A percentile compares a stretch with the other conserved stretches of the same genome.
These are phyloP conservation scores for Penicillium crystallinum DNA, from an alignment of 495 filamentous ascomycete genomes.

Conservation along the genomic window DNA sequence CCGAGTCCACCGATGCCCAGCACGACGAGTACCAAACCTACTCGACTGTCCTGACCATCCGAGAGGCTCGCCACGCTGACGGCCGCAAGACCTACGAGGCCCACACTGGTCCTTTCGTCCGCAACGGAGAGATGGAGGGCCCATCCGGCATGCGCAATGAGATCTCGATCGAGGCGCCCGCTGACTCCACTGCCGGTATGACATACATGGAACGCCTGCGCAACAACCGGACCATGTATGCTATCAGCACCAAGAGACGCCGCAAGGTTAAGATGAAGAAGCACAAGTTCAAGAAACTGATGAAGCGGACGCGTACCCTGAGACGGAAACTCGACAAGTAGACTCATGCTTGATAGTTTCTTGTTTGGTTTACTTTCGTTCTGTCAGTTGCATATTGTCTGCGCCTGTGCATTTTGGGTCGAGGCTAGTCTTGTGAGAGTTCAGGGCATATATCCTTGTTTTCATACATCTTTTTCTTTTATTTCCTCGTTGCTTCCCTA, in stretches of 20 bases:
- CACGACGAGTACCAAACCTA: conserved; percentile 52
- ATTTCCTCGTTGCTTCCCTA: conserved; percentile 3
- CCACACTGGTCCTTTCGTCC: conserved; percentile 38
- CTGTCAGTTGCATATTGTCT: conserved; percentile 24
- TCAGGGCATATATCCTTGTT: conserved; percentile 22
- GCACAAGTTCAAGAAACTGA: conserved; percentile 99
- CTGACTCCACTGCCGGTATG: conserved; percentile 21
- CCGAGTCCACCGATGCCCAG: conserved; percentile 18
- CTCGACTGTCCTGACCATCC: conserved; percentile 76
- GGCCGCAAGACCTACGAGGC: conserved; percentile 61
- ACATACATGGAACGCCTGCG: conserved; percentile 40
- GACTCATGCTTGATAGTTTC: conserved; percentile 8
- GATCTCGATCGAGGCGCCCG: conserved; percentile 32
- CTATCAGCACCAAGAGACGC: conserved; percentile 83
- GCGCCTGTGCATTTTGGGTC: conserved; percentile 23
- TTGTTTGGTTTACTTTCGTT: conserved; percentile 9
- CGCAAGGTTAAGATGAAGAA: conserved; percentile 99
- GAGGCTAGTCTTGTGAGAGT: conserved; percentile 20
- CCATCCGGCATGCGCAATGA: conserved; percentile 25
- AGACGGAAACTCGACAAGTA: conserved; percentile 76
- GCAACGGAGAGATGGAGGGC: conserved; percentile 31
- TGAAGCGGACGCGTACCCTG: conserved; percentile 83
- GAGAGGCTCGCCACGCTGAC: conserved; percentile 65
- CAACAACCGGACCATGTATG: conserved; percentile 42
- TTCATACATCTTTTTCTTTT: conserved; percentile 15